Evolutionary conservation across 2,329 filamentous ascomycete species (phyloP).

Genomic region (Lecanicillium sp.): DNA sequence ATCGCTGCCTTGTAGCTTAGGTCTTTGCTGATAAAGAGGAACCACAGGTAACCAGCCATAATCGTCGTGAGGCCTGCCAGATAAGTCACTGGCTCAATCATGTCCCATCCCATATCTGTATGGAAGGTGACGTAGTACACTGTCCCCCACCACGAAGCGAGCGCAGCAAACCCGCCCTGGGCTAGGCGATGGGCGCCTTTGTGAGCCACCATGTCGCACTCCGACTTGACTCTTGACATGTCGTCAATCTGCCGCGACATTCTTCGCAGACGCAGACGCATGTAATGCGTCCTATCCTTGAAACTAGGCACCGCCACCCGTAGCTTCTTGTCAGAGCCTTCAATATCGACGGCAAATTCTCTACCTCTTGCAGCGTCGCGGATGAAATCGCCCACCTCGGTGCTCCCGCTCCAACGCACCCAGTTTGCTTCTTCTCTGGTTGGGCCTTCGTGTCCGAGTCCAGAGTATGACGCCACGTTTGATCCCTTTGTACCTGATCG

Average conservation of each 20-base stretch:
- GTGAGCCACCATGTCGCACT: slow-evolving; percentile 74
- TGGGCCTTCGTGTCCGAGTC: slow-evolving; percentile 54
- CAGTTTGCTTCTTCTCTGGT: slow-evolving; percentile 43
- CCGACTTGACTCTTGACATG: slow-evolving; percentile 66
- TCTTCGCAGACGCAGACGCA: slow-evolving; percentile 67
- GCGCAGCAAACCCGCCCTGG: slow-evolving; percentile 65
- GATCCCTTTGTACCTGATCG: slow-evolving; percentile 22
- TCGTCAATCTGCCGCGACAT: slow-evolving; percentile 59
- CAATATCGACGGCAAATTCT: slow-evolving; percentile 78
- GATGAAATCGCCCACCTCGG: slow-evolving; percentile 91
- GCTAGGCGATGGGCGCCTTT: slow-evolving; percentile 70
- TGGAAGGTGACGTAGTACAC: slow-evolving; percentile 67
- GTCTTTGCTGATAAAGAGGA: slow-evolving; percentile 85
- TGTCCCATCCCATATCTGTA: slow-evolving; percentile 79
- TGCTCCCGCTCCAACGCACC: slow-evolving; percentile 81
- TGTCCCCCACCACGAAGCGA: slow-evolving; percentile 71
- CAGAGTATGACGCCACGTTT: slow-evolving; percentile 62
- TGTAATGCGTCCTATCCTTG: slow-evolving; percentile 82
- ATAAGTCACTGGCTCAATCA: slow-evolving; percentile 87
- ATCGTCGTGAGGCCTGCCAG: slow-evolving; percentile 78
- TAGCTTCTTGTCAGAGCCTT: slow-evolving; percentile 58
- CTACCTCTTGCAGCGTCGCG: slow-evolving; percentile 76
- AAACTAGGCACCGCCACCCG: slow-evolving; percentile 79
- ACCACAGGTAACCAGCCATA: slow-evolving; percentile 89
- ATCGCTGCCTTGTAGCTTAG: slow-evolving; percentile 80